Base-by-base conservation (phyloP, 768 basidiomycete species). In the Grammothele lineata region DNA sequence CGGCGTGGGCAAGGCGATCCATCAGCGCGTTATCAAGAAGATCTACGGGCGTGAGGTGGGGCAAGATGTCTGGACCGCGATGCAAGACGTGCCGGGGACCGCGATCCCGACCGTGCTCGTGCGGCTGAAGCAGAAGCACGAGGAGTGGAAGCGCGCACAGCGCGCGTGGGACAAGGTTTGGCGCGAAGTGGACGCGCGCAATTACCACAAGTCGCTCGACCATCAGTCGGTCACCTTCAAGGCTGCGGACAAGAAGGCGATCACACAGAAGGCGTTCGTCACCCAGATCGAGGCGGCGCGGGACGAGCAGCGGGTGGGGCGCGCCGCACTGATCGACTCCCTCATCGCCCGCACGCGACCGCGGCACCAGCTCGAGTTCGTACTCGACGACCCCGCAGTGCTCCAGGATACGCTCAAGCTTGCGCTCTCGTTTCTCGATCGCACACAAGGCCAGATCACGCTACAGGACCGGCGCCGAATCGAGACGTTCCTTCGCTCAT, bases 101-200 rank as follows among this genome's bases (percentile, higher is more conserved):
- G 89, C 95, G 8, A 84, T 98, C 17, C 94, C 96, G 0, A 81
- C 97, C 43, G 91, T 99, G 1, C 75, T 99, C 7, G 70, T 77
- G 38, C 80, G 96, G 5, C 70, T 99, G 49, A 96, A 96, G 70
- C 85, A 87, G 66, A 98, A 98, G 69, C 95, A 98, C 62, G 92
- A 92, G 51, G 95, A 98, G 63, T 99, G 96, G 96, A 96, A 93
- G 68, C 78, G 92, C 18, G 95, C 92, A 15, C 92, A 96, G 64
- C 68, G 92, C 43, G 96, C 96, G 68, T 99, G 96, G 96, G 97
- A 97, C 70, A 90, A 95, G 64, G 88, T 97, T 42, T 99, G 96
- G 96, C 72, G 94, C 41, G 95, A 96, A 68, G 91, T 95, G 23
- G 92, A 98, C 57, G 89, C 90, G 22, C 77, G 89, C 57, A 98